phyloP scores from a whole-genome alignment of 2,329 filamentous ascomycete species.

The Ascochyta clinopodiicola region DNA sequence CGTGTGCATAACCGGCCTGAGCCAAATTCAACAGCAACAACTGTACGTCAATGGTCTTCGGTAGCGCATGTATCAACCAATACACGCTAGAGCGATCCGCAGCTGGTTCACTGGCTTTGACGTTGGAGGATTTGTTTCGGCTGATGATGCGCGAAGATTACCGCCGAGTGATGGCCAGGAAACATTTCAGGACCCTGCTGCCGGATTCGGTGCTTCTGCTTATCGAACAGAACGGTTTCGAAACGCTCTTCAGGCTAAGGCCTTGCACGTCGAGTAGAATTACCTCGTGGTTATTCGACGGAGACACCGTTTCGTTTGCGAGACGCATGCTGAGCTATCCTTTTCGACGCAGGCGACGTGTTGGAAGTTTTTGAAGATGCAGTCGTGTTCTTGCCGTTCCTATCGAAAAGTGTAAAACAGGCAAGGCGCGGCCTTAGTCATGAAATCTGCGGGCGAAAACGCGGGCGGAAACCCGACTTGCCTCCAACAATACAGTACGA shows the following conservation, averaged over 20 bases:
- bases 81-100: no score
- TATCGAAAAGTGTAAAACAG: neutral
- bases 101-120: neutral
- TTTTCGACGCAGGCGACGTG: no score
- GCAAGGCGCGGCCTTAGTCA: conserved; percentile 11
- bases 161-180: neutral
- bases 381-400: neutral
- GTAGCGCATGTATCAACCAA: no score
- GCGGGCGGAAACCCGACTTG: neutral
- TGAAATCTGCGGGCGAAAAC: neutral
- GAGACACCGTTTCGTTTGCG: no score
- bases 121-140: neutral
- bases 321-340: no score
- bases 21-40: no score
- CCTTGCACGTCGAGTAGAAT: neutral
- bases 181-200: conserved; percentile 4
- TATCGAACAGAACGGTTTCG: conserved; percentile 2
- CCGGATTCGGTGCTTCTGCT: neutral
- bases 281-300: no score
- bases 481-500: conserved; percentile 12
- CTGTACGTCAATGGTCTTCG: no score
- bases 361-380: neutral
- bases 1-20: no score
- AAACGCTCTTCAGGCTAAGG: neutral
- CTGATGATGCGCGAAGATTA: conserved; percentile 9